Percentiles rank a stretch among this genome's conserved stretches.
phyloP scores from a whole-genome alignment of 164 flowering plant species.

The Magnolia kwangsiensis region DNA sequence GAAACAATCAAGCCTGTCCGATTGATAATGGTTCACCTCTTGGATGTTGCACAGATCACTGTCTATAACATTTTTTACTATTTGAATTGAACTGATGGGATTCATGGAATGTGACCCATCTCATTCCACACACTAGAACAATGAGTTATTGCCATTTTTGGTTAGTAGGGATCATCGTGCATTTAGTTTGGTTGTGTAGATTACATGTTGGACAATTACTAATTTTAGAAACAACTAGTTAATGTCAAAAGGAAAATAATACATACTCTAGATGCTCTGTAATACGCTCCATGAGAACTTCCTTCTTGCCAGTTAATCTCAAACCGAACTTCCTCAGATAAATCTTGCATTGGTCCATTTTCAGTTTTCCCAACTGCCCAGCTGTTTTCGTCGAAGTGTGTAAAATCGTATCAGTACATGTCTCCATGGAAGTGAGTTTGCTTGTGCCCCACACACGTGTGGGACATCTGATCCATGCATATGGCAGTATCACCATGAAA shows the following conservation, averaged over 20 bases:
- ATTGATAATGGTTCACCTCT: too few relatives aligned
- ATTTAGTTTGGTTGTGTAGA: not conserved
- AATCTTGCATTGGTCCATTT: slow-evolving; percentile 74
- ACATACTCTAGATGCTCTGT: slow-evolving; percentile 62
- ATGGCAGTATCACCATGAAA: not conserved
- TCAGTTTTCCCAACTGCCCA: slow-evolving; percentile 63
- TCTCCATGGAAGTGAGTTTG: not conserved
- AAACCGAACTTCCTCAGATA: slow-evolving; percentile 72
- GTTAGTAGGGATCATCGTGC: too few relatives aligned
- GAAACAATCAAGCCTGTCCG: too few relatives aligned
- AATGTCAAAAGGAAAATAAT: not conserved
- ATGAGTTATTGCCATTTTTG: too few relatives aligned
- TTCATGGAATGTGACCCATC: too few relatives aligned
- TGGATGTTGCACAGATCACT: too few relatives aligned
- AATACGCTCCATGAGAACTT: slow-evolving; percentile 57
- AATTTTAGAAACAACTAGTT: not conserved
- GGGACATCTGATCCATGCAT: too few relatives aligned
- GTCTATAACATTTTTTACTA: too few relatives aligned
- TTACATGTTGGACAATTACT: too few relatives aligned
- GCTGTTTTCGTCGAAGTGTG: slow-evolving; percentile 27
- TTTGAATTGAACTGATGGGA: too few relatives aligned
- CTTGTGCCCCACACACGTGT: too few relatives aligned
- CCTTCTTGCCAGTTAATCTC: slow-evolving; percentile 71
- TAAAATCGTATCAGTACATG: not conserved
- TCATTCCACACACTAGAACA: too few relatives aligned